These are phyloP conservation scores for Cyclostephanos tholiformis DNA, from an alignment of 108 stramenopile genomes.

Conservation along the genomic window DNA sequence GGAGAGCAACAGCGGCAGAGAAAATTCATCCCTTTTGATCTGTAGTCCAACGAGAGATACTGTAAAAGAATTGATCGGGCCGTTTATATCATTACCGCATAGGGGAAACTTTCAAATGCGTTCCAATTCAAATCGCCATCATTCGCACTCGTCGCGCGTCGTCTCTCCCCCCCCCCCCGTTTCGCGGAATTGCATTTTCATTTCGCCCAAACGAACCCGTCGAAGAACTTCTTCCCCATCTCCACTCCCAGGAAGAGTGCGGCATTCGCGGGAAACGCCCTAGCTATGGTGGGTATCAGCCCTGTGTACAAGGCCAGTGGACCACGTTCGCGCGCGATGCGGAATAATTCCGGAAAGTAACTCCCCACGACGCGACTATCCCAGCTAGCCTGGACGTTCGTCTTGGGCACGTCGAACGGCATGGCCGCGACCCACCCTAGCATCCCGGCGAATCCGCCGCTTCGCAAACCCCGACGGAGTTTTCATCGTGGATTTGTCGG, in stretches of 20 bases:
- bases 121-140: too few species aligned
- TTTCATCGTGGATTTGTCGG: too few species aligned
- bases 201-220: conserved; percentile 59
- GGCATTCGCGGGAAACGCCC: conserved; percentile 91
- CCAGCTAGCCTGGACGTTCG: conserved; percentile 88
- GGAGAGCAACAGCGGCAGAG: too few species aligned
- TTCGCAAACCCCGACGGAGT: too few species aligned
- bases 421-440: conserved; percentile 86
- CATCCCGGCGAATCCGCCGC: conserved; percentile 91
- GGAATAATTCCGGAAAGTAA: conserved; percentile 81
- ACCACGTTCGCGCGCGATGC: conserved; percentile 73
- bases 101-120: too few species aligned
- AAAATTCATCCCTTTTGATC: too few species aligned
- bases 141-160: too few species aligned
- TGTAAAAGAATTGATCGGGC: too few species aligned
- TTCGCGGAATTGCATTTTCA: too few species aligned
- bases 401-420: conserved; percentile 94
- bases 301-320: conserved; percentile 77
- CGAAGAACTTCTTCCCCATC: conserved; percentile 83
- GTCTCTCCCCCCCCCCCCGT: too few species aligned
- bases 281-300: conserved; percentile 75
- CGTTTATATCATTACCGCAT: too few species aligned
- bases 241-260: conserved; percentile 90
- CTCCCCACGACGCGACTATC: conserved; percentile 82
- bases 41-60: too few species aligned